Conservation (phyloP, 768 basidiomycete species). For the Psilocybe subaeruginosa region DNA sequence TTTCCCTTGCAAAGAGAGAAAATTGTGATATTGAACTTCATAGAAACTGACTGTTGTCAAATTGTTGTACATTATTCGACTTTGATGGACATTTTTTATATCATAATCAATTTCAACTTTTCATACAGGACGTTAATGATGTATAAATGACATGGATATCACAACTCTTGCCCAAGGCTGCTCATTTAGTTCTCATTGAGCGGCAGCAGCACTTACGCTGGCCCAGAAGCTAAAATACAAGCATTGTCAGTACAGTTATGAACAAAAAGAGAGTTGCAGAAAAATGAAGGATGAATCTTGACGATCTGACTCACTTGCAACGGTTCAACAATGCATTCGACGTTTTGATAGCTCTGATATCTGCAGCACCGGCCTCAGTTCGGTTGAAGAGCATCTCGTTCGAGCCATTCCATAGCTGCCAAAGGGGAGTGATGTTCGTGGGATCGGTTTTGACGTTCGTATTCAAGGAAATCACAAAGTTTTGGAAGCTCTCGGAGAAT, state of each 20-base stretch:
- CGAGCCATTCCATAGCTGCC: conserved; percentile 32
- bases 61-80: too few species aligned
- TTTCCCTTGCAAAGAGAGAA: too few species aligned
- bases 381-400: conserved; percentile 52
- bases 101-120: too few species aligned
- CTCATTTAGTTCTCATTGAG: conserved; percentile 5
- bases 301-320: conserved; percentile 31
- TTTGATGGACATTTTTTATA: too few species aligned
- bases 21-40: too few species aligned
- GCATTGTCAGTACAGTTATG: background rate
- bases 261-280: background rate
- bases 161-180: too few species aligned
- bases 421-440: conserved; percentile 39
- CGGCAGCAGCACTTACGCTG: conserved; percentile 14
- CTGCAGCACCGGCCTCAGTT: conserved; percentile 32
- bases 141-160: too few species aligned
- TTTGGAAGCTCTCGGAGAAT: conserved; percentile 40
- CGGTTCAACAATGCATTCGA: conserved; percentile 34
- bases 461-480: conserved; percentile 36
- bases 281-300: too few species aligned
- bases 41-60: too few species aligned
- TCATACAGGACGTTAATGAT: too few species aligned
- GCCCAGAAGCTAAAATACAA: conserved; percentile 17
- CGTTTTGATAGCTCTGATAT: conserved; percentile 33
- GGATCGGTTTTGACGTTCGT: conserved; percentile 34